These are phyloP conservation scores for Calophaca sinica DNA, from an alignment of 306 rosid species.

Conservation along the genomic window DNA sequence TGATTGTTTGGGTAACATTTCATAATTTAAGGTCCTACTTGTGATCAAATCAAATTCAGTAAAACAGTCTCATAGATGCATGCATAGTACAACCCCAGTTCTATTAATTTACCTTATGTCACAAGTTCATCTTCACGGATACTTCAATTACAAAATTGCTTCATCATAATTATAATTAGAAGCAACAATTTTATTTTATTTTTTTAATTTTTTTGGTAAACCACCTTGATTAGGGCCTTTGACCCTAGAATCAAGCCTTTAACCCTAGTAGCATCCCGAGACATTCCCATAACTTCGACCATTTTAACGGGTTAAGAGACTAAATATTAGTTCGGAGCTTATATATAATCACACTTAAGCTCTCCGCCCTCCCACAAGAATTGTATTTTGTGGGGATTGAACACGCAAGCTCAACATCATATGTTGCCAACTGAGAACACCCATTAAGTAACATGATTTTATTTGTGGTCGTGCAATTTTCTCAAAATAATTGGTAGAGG, in stretches of 20 bases:
- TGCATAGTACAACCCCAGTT: slow-evolving; percentile 40
- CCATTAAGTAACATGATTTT: too few relatives aligned
- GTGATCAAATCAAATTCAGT: slow-evolving; percentile 44
- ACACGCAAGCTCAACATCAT: too few relatives aligned
- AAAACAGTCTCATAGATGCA: slow-evolving; percentile 46
- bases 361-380: too few relatives aligned
- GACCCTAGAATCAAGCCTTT: too few relatives aligned
- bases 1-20: slow-evolving; percentile 46
- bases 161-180: slow-evolving; percentile 26
- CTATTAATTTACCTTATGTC: slow-evolving; percentile 25
- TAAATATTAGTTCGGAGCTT: too few relatives aligned
- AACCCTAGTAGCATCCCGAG: too few relatives aligned
- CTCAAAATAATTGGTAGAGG: background rate
- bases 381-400: too few relatives aligned
- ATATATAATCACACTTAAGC: too few relatives aligned
- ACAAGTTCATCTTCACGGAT: slow-evolving; percentile 15
- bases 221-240: too few relatives aligned
- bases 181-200: background rate
- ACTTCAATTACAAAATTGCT: slow-evolving; percentile 23
- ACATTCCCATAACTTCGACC: too few relatives aligned
- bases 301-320: too few relatives aligned
- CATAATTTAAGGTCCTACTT: slow-evolving; percentile 52
- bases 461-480: background rate
- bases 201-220: background rate
- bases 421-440: too few relatives aligned